Evolutionary conservation across 768 basidiomycete genomes (phyloP).

Genomic region (Trametes gibbosa): DNA sequence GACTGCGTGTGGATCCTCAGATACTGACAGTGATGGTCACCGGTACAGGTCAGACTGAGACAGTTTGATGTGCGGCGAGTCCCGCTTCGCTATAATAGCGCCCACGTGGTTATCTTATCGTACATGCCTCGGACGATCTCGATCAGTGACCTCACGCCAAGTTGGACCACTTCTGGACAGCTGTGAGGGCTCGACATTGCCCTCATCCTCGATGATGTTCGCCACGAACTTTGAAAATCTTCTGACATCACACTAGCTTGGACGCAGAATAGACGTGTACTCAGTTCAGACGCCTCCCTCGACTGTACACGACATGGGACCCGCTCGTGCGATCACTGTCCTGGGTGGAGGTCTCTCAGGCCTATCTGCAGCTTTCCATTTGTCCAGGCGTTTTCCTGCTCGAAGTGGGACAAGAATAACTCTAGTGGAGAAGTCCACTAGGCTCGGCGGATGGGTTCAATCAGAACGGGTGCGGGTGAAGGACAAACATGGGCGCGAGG

Average conservation of each 20-base stretch:
- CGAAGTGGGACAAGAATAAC: slow-evolving; percentile 53
- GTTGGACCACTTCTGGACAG: neutral
- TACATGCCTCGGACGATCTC: neutral
- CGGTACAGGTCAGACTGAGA: neutral
- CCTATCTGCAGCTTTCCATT: slow-evolving; percentile 76
- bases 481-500: slow-evolving; percentile 23
- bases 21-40: too few species aligned
- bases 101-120: neutral
- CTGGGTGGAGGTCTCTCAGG: slow-evolving; percentile 83
- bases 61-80: neutral
- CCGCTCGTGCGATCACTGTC: slow-evolving; percentile 43
- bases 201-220: neutral
- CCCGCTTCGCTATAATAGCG: too few species aligned
- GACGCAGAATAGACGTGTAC: too few species aligned
- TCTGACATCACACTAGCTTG: neutral
- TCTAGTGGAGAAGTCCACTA: slow-evolving; percentile 61
- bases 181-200: neutral
- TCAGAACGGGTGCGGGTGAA: slow-evolving; percentile 51
- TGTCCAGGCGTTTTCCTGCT: slow-evolving; percentile 61
- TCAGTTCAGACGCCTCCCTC: too few species aligned
- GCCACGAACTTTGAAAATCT: neutral
- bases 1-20: neutral
- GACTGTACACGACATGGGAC: slow-evolving; percentile 26
- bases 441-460: slow-evolving; percentile 86
- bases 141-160: neutral